Percentiles rank a stretch among this genome's conserved stretches.
These are phyloP conservation scores for Drosera capensis DNA, from an alignment of 148 eudicot genomes.

Conservation along the genomic window DNA sequence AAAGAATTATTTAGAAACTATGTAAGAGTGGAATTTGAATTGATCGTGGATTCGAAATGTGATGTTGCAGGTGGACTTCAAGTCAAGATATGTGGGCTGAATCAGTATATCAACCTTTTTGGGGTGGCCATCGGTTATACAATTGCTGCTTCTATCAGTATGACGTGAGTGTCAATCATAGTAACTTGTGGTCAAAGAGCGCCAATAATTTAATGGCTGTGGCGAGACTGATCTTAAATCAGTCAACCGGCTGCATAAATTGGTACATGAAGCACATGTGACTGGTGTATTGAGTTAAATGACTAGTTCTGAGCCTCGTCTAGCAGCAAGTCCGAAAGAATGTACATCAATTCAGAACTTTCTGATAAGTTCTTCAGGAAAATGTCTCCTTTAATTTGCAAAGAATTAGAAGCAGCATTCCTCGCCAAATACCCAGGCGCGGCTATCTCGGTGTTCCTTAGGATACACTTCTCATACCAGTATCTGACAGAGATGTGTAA, in stretches of 20 bases:
- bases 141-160: slow-evolving; percentile 55
- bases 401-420: too few species aligned
- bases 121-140: slow-evolving; percentile 58
- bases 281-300: too few species aligned
- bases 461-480: neutral
- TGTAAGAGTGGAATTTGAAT: neutral
- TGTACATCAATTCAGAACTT: too few species aligned
- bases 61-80: slow-evolving; percentile 29
- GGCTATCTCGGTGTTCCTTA: neutral
- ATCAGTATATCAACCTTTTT: slow-evolving; percentile 44
- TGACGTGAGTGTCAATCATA: slow-evolving; percentile 25
- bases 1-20: neutral
- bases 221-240: too few species aligned
- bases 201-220: neutral
- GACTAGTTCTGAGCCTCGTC: too few species aligned
- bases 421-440: too few species aligned
- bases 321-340: too few species aligned
- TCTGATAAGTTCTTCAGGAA: too few species aligned
- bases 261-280: too few species aligned
- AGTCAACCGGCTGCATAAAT: too few species aligned
- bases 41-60: neutral
- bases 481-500: neutral
- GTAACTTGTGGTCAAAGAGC: neutral
- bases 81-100: slow-evolving; percentile 36
- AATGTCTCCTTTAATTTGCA: too few species aligned